Base-by-base conservation (phyloP, 345 rosid genomes). In the Populus davidiana region DNA sequence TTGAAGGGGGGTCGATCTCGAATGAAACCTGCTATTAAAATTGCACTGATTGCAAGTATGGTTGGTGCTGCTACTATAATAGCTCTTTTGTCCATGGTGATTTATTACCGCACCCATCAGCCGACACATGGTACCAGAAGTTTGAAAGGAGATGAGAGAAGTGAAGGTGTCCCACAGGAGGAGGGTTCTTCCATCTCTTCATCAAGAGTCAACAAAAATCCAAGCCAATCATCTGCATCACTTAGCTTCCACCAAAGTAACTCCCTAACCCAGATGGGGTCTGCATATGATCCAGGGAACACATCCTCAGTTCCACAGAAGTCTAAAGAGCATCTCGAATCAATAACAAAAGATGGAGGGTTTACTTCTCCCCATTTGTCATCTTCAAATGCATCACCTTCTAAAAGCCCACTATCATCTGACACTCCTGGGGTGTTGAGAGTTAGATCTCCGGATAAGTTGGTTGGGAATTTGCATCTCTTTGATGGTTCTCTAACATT, bases 391-490 rank as follows among this genome's bases (percentile, higher is more conserved):
- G 82, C 91, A 64, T 87, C 92, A 1, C 89, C 91, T 47, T 82
- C 92, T 41, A 86, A 66, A 69, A 70, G 66, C 78, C 88, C 85
- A 23, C 50, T 75, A 75, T 86, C 83, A 62, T 79, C 84, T 23
- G 89, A 86, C 43, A 87, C 71, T 78, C 82, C 85, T 11, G 79
- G 77, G 52, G 73, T 76, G 73, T 80, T 81, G 41, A 82, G 81
- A 76, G 88, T 85, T 59, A 74, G 69, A 78, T 88, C 96, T 80
- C 91, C 93, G 3, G 93, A 89, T 73, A 94, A 87, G 81, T 72
- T 94, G 77, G 90, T 85, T 27, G 98, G 97, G 44, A 91, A 91
- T 83, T 82, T 92, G 74, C 89, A 91, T 82, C 84, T 91, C 43
- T 94, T 92, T 69, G 92, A 91, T 44, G 84, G 83, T 72, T 87